Conservation (phyloP, 768 basidiomycete genomes). For the Lactarius akahatsu region DNA sequence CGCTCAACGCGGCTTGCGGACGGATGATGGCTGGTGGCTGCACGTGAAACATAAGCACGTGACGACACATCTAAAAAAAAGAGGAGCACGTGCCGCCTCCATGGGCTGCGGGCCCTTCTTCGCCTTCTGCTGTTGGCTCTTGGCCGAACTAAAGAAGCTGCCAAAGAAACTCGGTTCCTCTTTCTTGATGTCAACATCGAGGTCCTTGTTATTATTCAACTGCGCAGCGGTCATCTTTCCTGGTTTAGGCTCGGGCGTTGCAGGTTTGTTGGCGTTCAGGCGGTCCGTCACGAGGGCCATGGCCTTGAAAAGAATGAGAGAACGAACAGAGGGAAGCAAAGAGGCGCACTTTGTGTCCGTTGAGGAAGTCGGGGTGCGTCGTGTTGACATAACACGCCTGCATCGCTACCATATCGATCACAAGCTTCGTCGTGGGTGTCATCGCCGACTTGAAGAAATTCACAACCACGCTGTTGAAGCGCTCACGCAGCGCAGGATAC, state of each 20-base stretch:
- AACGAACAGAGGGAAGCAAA: background rate
- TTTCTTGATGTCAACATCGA: slow-evolving; percentile 87
- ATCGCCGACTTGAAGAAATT: slow-evolving; percentile 95
- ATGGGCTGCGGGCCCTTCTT: slow-evolving; percentile 57
- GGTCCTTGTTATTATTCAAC: slow-evolving; percentile 91
- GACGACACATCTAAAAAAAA: slow-evolving; percentile 22
- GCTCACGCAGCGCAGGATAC: slow-evolving; percentile 93
- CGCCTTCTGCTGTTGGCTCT: slow-evolving; percentile 49
- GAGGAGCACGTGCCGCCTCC: slow-evolving; percentile 49
- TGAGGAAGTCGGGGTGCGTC: slow-evolving; percentile 97
- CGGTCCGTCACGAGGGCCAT: slow-evolving; percentile 86
- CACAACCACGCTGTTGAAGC: slow-evolving; percentile 94
- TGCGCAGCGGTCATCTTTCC: slow-evolving; percentile 58
- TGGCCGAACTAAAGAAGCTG: slow-evolving; percentile 82
- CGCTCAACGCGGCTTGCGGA: slow-evolving; percentile 87
- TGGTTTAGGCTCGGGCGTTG: slow-evolving; percentile 69
- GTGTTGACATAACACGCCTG: slow-evolving; percentile 99
- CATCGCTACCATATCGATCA: slow-evolving; percentile 94
- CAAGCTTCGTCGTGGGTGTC: slow-evolving; percentile 93
- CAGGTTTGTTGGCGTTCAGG: slow-evolving; percentile 76
- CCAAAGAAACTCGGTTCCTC: slow-evolving; percentile 93
- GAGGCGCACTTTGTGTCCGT: slow-evolving; percentile 75
- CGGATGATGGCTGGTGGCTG: slow-evolving; percentile 84
- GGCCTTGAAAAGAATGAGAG: slow-evolving; percentile 50
- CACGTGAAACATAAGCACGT: slow-evolving; percentile 40